These are phyloP conservation scores for Colletotrichum liaoningense DNA, from an alignment of 2,329 filamentous ascomycete genomes.

Conservation along the genomic window DNA sequence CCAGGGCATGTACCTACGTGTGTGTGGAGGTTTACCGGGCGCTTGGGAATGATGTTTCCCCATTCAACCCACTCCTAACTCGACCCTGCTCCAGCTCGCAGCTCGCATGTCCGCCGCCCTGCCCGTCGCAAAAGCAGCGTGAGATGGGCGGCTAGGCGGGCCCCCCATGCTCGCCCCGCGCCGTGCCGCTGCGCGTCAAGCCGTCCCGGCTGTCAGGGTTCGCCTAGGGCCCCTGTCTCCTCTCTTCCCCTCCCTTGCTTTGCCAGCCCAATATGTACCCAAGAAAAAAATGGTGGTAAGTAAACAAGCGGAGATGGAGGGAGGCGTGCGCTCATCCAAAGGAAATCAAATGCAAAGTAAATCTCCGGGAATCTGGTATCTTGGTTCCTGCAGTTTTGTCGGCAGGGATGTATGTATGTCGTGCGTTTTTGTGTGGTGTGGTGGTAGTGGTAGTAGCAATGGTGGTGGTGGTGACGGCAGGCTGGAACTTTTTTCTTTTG, in stretches of 20 bases:
- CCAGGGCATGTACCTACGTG: not conserved
- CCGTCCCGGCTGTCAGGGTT: conserved; percentile 43
- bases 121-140: conserved; percentile 51
- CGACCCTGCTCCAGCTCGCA: conserved; percentile 39
- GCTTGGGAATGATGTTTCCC: conserved; percentile 13
- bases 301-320: conserved; percentile 25
- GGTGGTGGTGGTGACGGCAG: not conserved
- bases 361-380: conserved; percentile 25
- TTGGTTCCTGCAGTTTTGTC: conserved; percentile 31
- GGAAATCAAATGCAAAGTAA: conserved; percentile 22
- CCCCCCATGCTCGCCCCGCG: conserved; percentile 34
- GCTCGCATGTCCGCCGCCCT: conserved; percentile 38
- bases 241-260: conserved; percentile 14
- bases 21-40: conserved; percentile 13
- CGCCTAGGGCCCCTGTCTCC: conserved; percentile 31
- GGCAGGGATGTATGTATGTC: conserved; percentile 29
- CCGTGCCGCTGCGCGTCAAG: conserved; percentile 42
- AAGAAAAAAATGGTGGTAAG: conserved; percentile 14
- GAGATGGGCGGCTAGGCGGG: conserved; percentile 43
- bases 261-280: conserved; percentile 35
- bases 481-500: conserved; percentile 18
- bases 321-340: conserved; percentile 29
- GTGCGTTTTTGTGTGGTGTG: conserved; percentile 19
- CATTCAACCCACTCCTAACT: conserved; percentile 15
- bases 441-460: not conserved